Evolutionary conservation across 169 alveolate species (phyloP).

Genomic region (Eimeria sp.): DNA sequence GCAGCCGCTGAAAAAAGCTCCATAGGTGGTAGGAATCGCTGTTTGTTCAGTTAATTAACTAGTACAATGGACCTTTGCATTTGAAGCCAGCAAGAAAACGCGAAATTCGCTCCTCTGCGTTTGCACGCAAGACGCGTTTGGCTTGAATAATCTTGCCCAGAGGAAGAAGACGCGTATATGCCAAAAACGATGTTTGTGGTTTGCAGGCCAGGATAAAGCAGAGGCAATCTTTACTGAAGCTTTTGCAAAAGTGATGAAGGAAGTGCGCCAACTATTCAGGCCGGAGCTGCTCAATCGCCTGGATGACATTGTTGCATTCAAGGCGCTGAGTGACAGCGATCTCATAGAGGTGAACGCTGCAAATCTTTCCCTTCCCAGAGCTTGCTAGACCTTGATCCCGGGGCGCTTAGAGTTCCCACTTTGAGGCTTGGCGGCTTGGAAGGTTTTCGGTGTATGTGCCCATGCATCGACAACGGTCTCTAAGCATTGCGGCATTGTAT

Average conservation of each 20-base stretch:
- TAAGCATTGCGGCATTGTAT: not conserved
- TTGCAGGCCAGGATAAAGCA: slow-evolving; percentile 14
- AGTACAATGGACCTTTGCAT: not conserved
- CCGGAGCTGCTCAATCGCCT: slow-evolving; percentile 94
- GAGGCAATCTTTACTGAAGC: not conserved
- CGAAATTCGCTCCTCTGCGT: too few relatives aligned
- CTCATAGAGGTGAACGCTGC: slow-evolving; percentile 35
- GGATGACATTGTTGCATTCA: slow-evolving; percentile 93
- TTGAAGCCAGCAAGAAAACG: not conserved
- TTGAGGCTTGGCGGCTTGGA: not conserved
- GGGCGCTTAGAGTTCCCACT: not conserved
- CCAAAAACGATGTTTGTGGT: not conserved
- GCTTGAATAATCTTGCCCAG: not conserved
- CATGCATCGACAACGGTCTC: not conserved
- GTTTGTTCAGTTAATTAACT: not conserved
- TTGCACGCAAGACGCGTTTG: not conserved
- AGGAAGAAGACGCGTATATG: not conserved
- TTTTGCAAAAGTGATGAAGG: slow-evolving; percentile 86
- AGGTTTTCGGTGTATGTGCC: not conserved
- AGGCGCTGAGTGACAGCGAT: slow-evolving; percentile 87
- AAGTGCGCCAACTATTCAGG: slow-evolving; percentile 88
- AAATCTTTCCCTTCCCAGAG: not conserved
- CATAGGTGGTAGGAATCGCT: not conserved
- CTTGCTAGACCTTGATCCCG: not conserved
- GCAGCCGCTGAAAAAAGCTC: slow-evolving; percentile 64